These are phyloP conservation scores for Starmerella vaccinii DNA, from an alignment of 805 yeast genomes.

Conservation along the genomic window DNA sequence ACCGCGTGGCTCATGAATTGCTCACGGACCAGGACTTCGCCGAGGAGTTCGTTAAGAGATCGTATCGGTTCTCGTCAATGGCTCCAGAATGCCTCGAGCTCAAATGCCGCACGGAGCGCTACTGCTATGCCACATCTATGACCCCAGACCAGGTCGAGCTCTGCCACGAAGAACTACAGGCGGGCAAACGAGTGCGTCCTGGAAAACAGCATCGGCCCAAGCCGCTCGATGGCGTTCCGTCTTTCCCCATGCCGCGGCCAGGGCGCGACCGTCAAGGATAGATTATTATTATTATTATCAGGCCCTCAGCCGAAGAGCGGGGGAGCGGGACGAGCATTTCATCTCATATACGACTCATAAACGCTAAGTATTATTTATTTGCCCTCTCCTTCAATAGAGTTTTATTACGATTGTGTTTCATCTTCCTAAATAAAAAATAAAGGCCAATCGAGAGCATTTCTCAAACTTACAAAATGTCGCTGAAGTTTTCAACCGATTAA, in stretches of 20 bases:
- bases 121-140: constrained; percentile 35
- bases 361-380: neutral
- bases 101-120: constrained; percentile 33
- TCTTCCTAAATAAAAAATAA: no score
- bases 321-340: no score
- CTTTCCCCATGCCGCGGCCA: constrained; percentile 28
- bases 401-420: neutral
- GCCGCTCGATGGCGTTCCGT: constrained; percentile 22
- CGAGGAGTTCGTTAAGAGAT: constrained; percentile 41
- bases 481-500: no score
- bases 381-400: neutral
- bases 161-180: constrained; percentile 19
- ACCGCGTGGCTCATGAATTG: constrained; percentile 41
- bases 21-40: constrained; percentile 37
- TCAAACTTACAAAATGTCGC: no score
- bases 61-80: constrained; percentile 47
- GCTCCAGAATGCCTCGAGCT: constrained; percentile 40
- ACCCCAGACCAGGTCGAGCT: constrained; percentile 26
- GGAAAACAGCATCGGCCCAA: neutral
- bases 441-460: no score
- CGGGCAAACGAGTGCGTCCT: constrained; percentile 12
- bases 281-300: no score
- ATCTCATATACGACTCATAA: no score
- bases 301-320: no score
- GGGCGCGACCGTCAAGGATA: constrained; percentile 17